phyloP scores from a whole-genome alignment of 805 yeast species.

The Isabelozyma rhagii region DNA sequence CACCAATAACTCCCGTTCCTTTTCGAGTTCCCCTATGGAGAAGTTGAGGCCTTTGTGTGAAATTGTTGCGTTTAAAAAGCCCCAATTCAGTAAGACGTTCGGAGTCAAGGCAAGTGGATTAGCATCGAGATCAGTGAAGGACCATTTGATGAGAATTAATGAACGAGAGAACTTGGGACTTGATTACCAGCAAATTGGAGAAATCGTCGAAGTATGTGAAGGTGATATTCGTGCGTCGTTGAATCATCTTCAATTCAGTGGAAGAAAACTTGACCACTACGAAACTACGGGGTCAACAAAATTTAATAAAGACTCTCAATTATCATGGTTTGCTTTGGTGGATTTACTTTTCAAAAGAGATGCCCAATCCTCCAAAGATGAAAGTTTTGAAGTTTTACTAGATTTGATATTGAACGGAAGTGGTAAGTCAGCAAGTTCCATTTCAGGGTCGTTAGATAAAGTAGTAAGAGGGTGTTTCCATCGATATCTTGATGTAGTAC shows the following conservation, averaged over 20 bases:
- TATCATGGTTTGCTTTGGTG: conserved; percentile 67
- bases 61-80: conserved; percentile 60
- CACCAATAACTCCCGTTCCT: conserved; percentile 15
- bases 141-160: conserved; percentile 46
- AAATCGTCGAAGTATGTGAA: conserved; percentile 66
- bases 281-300: conserved; percentile 9
- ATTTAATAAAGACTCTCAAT: conserved; percentile 54
- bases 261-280: conserved; percentile 9
- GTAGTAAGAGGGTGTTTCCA: conserved; percentile 72
- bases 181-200: conserved; percentile 52
- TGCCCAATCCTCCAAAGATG: conserved; percentile 41
- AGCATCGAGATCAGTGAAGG: conserved; percentile 35
- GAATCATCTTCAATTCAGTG: conserved; percentile 72
- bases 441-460: conserved; percentile 51
- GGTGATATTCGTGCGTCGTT: conserved; percentile 85
- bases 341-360: conserved; percentile 58
- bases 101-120: conserved; percentile 36
- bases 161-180: conserved; percentile 49
- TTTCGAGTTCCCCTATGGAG: conserved; percentile 50
- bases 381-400: conserved; percentile 47
- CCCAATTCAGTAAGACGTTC: conserved; percentile 46
- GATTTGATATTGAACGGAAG: conserved; percentile 41
- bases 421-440: conserved; percentile 34
- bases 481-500: conserved; percentile 56
- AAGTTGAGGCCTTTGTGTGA: conserved; percentile 73